Evolutionary conservation across 2,329 filamentous ascomycete species (phyloP).

Genomic region (Penicillium sp.): DNA sequence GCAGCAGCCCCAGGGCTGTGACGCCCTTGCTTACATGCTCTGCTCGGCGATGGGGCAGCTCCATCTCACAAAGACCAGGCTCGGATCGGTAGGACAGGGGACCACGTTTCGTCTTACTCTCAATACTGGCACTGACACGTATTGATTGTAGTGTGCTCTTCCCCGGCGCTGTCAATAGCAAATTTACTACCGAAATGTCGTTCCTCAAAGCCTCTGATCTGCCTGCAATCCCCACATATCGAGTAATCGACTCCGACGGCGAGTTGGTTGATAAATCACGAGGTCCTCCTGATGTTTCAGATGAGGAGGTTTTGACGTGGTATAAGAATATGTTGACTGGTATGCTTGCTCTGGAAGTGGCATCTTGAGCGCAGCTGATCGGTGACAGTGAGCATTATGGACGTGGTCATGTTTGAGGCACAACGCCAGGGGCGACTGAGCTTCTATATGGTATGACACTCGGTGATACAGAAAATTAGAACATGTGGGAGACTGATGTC

Average conservation of each 20-base stretch:
- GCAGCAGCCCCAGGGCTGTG: conserved; percentile 7
- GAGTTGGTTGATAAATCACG: conserved; percentile 75
- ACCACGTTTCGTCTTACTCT: not conserved
- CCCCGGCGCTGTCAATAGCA: conserved; percentile 92
- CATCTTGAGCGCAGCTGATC: conserved; percentile 17
- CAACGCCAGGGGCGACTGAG: conserved; percentile 90
- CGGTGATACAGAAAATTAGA: not conserved
- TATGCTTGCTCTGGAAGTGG: conserved; percentile 30
- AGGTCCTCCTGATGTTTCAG: conserved; percentile 65
- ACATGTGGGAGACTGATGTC: not conserved
- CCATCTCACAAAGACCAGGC: conserved; percentile 61
- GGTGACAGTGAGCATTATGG: conserved; percentile 76
- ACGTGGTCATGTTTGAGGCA: conserved; percentile 96
- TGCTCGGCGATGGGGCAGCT: conserved; percentile 53
- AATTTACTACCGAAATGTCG: conserved; percentile 78
- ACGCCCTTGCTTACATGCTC: conserved; percentile 6
- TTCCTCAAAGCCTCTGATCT: conserved; percentile 76
- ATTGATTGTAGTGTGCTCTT: conserved; percentile 63
- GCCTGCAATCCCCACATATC: conserved; percentile 84
- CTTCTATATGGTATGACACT: conserved; percentile 82
- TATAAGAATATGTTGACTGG: conserved; percentile 68
- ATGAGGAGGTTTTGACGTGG: conserved; percentile 63
- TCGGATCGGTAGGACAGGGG: conserved; percentile 58
- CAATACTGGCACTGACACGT: conserved; percentile 9
- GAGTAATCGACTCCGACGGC: conserved; percentile 87